Base-by-base conservation (phyloP, 768 basidiomycete species). In the Macrolepiota albuminosa region DNA sequence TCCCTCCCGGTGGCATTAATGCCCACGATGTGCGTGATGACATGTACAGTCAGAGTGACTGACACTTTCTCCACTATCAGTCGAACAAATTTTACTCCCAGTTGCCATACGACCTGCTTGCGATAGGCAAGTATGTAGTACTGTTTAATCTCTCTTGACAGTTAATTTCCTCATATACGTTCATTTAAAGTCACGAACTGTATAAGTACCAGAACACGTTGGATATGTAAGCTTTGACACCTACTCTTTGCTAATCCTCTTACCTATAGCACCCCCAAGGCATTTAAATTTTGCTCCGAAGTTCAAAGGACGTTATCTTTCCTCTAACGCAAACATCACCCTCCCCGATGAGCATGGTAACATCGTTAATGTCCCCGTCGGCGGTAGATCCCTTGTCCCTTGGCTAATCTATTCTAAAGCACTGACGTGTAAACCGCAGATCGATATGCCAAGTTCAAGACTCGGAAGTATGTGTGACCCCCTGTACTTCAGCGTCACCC, bases 311-410 rank as follows among this genome's bases (percentile, higher is more conserved):
- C 80, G 86, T 50, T 95, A 93, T 70, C 75, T 97, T 53, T 86
- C 91, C 1, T 91, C 87, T 1, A 96, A 96, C 67, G 90, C 53
- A 58, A 93, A 95, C 73, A 90, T 96, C 69, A 93, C 92, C 2
- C 66, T 89, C 6, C 61, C 77, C n/a, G 79, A 83, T 66, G 40
- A 60, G 40, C 16, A 54, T 9, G 59, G 76, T 31, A 69, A 76
- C 24, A 6, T 26, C 6, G 72, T 77, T 34, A 76, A 61, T 49
- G 68, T 71, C 5, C 73, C 77, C 2, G 73, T 78, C 54, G 81
- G 76, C 49, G 71, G 74, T 75, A 59, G 45, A 69, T 60, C 33
- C 33, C 16, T 5, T 45, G 29, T 37, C 8, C 13, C 24, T 16
- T 52, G 21, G 3, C 47, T 10, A 8, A 18, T 29, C 0, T 8